Percentiles rank a stretch among this genome's conserved stretches.
Conservation (phyloP, 176 grass and related monocot genomes). For the barley (Hordeum vulgare) region MorexV3_pseudomolecules_assembly NC_058519.1:96889829-96890328, state of each 20-base stretch:
- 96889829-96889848: not conserved
- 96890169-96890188: constrained; percentile 30
- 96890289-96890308: constrained; percentile 52
- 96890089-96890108: constrained; percentile 31
- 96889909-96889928: constrained; percentile 46
- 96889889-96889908: constrained; percentile 38
- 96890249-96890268: constrained; percentile 59
- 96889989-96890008: constrained; percentile 69
- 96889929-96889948: constrained; percentile 39
- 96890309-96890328: constrained; percentile 46
- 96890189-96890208: constrained; percentile 23
- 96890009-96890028: not conserved
- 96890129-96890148: constrained; percentile 52
- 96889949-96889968: constrained; percentile 55
- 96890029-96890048: constrained; percentile 30
- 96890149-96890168: constrained; percentile 24
- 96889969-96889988: constrained; percentile 42
- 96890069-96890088: constrained; percentile 54
- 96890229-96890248: constrained; percentile 55
- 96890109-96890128: constrained; percentile 57
- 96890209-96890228: not conserved
- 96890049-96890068: constrained; percentile 68
- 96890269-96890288: constrained; percentile 49
- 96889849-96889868: not conserved
- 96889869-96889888: constrained; percentile 32